phyloP scores from a whole-genome alignment of 805 yeast species.

The Metschnikowia orientalis region DNA sequence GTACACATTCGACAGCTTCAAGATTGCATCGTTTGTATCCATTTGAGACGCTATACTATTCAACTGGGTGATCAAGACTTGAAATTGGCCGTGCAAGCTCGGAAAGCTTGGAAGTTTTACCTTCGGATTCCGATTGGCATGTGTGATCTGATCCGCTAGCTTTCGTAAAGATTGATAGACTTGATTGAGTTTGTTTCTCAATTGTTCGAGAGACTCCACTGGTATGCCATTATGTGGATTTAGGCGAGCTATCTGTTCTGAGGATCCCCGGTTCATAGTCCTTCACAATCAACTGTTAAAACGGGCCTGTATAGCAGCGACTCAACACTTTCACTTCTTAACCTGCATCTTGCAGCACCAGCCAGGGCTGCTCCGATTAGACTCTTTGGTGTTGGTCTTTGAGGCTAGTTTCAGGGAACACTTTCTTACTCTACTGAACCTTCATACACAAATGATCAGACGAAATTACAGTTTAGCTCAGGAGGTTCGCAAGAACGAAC shows the following conservation, averaged over 20 bases:
- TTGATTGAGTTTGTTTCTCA: constrained; percentile 40
- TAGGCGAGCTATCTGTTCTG: too few species aligned
- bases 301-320: too few species aligned
- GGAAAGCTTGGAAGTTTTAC: constrained; percentile 47
- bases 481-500: constrained; percentile 35
- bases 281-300: too few species aligned
- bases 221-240: constrained; percentile 27
- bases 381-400: too few species aligned
- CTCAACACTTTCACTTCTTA: too few species aligned
- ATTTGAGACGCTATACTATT: constrained; percentile 70
- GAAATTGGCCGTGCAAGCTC: constrained; percentile 78
- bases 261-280: too few species aligned
- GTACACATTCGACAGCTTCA: constrained; percentile 68
- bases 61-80: constrained; percentile 77
- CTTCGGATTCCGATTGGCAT: constrained; percentile 33
- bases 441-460: too few species aligned
- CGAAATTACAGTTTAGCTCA: constrained; percentile 34
- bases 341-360: too few species aligned
- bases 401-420: too few species aligned
- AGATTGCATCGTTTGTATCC: constrained; percentile 52
- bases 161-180: constrained; percentile 38
- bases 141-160: constrained; percentile 34
- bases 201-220: constrained; percentile 36
- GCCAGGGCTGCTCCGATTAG: too few species aligned
- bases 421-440: too few species aligned